Evolutionary conservation across 139 green algal species (phyloP), one percentile per base, ranked within the genome.

Genomic region (Chlamydomonas sphaeroides): DNA sequence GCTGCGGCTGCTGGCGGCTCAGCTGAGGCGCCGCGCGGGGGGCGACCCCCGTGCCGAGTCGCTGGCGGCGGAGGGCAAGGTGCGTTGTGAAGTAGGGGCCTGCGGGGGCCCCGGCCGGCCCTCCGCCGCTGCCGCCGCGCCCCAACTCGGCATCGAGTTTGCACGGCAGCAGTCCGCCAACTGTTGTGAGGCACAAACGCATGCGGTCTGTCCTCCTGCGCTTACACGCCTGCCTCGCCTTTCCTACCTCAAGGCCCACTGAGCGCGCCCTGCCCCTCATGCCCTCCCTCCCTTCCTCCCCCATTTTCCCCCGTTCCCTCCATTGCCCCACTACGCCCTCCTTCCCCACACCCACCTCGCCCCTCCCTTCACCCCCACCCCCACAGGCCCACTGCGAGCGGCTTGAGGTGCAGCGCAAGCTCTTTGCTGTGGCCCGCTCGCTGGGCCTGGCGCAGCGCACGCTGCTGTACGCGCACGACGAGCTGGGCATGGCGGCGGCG

Each of bases 401-500:
- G 41, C 69, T 97, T 56, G 93, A 97, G 79, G 88, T 69, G 11
- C 79, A 91, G 85, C 82, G 94, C 15, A 87, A 80, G 48, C 87
- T 97, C 68, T 96, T 95, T 45, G 79, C 92, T n/a, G 85, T 90
- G 65, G 84, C 86, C 4, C 86, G 92, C 1, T 79, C 86, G 8
- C 75, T 92, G 45, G 63, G 57, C 11, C 75, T 91, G 35, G 87
- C 91, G 5, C 95, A 98, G 88, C 90, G 95, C 36, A 65, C 67
- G 38, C 49, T 92, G 68, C 91, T 98, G 86, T 89, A 96, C 66
- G 94, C 93, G 11, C 88, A 92, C 32, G 96, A 98, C 69, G 96
- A 98, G 90, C 90, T 98, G 78, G 87, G 85, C 21, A 97, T 98
- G 96, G 89, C 90, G 17, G 87, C 78, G n/a, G 90, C 91, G 85